Evolutionary conservation across 2,329 filamentous ascomycete genomes (phyloP), one percentile per base, ranked within the genome.

Genomic region (Hymenoscyphus fraxineus): DNA sequence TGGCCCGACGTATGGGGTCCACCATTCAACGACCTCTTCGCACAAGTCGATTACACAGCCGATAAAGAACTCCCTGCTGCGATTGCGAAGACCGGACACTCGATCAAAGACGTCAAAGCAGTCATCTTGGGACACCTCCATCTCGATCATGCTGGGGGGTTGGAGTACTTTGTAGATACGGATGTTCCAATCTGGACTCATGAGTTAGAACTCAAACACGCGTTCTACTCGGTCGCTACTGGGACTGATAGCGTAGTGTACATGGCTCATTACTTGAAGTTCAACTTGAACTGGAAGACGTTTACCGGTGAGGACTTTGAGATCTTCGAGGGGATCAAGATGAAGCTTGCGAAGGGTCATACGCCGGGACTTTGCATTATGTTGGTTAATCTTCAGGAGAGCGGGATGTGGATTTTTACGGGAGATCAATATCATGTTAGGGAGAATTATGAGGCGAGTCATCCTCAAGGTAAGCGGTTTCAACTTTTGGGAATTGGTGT

Each of bases 61-160:
- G 65, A 73, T 0, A 73, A 66, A 12, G 64, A 67, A 55, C 55
- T 67, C 3, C 60, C 61, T 1, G 64, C 61, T 15, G 64, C 67
- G 1, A 69, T 67, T 9, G 57, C 55, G 5, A 62, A 64, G 59
- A 67, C 63, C 12, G 67, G 63, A 76, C 31, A 74, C 13, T 74
- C 76, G 0, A 80, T 81, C 64, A 77, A 77, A 59, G 78, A 81
- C 65, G 70, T 81, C 61, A 80, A 80, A 63, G 76, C 74, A 0
- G 73, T 81, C 0, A 74, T 81, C 0, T 75, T 81, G 27, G 77
- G 80, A 1, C 79, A 81, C 64, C 66, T 82, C 3, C 79, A 81
- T 65, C 67, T 81, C 1, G 79, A 81, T 61, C 79, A 81, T 64
- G 79, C 80, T 0, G 80, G 80, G 0, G 79, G 80, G 0, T 68